A percentile compares a stretch with the other conserved stretches of the same genome.
phyloP scores from a whole-genome alignment of 306 rosid genomes.

The Castanospermum australe region DNA sequence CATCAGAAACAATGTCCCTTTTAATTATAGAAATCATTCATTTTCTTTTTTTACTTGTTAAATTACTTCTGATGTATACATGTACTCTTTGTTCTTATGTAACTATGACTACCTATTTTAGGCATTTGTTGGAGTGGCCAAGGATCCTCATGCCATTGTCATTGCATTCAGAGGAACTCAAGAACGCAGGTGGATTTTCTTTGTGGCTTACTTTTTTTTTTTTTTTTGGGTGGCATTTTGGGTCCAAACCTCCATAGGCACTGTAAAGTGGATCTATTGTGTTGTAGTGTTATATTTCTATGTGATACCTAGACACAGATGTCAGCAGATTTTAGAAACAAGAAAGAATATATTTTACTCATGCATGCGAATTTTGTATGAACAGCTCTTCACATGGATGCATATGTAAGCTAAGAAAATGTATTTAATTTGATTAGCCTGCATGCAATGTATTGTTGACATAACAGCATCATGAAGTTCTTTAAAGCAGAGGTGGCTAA shows the following conservation, averaged over 20 bases:
- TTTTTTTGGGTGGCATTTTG: not conserved
- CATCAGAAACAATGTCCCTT: not conserved
- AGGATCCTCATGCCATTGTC: constrained; percentile 71
- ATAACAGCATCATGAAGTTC: not conserved
- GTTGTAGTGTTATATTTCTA: not conserved
- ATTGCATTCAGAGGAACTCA: constrained; percentile 98
- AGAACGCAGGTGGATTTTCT: constrained; percentile 67
- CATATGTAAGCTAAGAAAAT: constrained; percentile 6
- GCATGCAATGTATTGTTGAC: not conserved
- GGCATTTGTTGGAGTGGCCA: constrained; percentile 90
- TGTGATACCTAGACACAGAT: constrained; percentile 10
- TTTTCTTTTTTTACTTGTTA: not conserved
- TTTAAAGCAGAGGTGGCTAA: not conserved
- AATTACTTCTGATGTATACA: not conserved
- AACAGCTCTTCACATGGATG: not conserved
- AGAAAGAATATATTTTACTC: not conserved
- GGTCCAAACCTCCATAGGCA: not conserved
- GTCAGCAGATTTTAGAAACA: constrained; percentile 15
- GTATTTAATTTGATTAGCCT: not conserved
- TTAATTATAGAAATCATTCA: not conserved
- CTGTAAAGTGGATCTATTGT: not conserved
- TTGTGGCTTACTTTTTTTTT: not conserved
- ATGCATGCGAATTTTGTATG: constrained; percentile 9
- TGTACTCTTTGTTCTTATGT: constrained; percentile 23
- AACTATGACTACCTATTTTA: constrained; percentile 29